Conservation (phyloP, 129 eudicot species). For the Lactuca saligna region DNA sequence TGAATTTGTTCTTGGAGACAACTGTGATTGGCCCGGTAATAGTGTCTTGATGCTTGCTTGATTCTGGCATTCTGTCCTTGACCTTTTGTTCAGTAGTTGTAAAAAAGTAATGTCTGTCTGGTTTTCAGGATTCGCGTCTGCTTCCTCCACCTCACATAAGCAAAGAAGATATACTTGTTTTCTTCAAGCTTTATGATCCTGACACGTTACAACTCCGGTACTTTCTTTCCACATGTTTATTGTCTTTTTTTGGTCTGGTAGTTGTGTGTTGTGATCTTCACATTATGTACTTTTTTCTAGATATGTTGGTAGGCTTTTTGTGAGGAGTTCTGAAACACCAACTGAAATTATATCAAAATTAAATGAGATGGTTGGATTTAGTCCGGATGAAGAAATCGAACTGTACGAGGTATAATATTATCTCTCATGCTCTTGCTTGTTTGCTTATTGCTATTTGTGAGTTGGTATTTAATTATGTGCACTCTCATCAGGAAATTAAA, state of each 20-base stretch:
- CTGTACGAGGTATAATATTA: slow-evolving; percentile 68
- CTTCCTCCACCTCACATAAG: slow-evolving; percentile 74
- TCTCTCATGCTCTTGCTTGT: background rate
- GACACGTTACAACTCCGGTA: slow-evolving; percentile 92
- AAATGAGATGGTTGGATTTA: too few species aligned
- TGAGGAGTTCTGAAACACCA: slow-evolving; percentile 51
- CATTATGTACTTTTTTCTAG: slow-evolving; percentile 34
- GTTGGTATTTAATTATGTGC: slow-evolving; percentile 9
- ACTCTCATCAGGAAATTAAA: slow-evolving; percentile 52
- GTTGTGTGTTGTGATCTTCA: background rate
- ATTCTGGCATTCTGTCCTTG: slow-evolving; percentile 1
- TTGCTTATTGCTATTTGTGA: background rate
- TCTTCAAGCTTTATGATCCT: slow-evolving; percentile 32
- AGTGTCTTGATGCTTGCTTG: slow-evolving; percentile 2
- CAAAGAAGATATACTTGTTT: slow-evolving; percentile 82
- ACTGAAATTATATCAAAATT: too few species aligned
- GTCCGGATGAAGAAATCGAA: slow-evolving; percentile 2
- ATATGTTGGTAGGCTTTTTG: slow-evolving; percentile 84
- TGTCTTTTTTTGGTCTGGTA: background rate
- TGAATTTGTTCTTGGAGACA: slow-evolving; percentile 85
- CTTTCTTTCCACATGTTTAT: slow-evolving; percentile 7
- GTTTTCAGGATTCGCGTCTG: slow-evolving; percentile 66
- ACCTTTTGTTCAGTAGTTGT: background rate
- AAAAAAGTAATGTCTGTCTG: background rate
- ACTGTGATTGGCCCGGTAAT: slow-evolving; percentile 67